phyloP scores from a whole-genome alignment of 352 stramenopile genomes.

The Phytophthora fragariae region DNA sequence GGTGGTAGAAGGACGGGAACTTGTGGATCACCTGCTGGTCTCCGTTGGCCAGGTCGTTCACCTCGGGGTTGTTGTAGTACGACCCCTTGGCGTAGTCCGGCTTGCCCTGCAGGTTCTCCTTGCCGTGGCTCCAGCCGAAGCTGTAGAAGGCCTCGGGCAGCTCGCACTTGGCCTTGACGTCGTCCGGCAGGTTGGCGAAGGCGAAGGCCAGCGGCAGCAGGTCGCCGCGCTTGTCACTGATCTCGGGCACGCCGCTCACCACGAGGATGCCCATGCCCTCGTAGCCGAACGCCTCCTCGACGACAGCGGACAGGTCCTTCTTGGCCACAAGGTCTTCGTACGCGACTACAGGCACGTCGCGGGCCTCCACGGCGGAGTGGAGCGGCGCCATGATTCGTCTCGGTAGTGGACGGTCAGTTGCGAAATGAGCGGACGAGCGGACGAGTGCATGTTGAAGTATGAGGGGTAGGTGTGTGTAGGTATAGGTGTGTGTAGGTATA shows the following conservation, averaged over 20 bases:
- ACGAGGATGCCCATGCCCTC: conserved; percentile 92
- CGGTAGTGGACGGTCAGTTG: conserved; percentile 12
- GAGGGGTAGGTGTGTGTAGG: not conserved
- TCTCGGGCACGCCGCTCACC: conserved; percentile 87
- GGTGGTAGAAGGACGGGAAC: conserved; percentile 93
- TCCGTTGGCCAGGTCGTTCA: conserved; percentile 82
- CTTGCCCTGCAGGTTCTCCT: conserved; percentile 94
- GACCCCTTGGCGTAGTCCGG: conserved; percentile 95
- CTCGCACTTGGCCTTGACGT: conserved; percentile 85
- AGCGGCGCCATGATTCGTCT: conserved; percentile 13
- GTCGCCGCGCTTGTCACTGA: conserved; percentile 70
- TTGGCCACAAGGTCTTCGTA: conserved; percentile 39
- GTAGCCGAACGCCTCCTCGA: conserved; percentile 88
- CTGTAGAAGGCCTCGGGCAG: conserved; percentile 93
- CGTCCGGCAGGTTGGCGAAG: conserved; percentile 81
- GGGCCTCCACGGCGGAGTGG: conserved; percentile 28
- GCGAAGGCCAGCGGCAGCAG: conserved; percentile 90
- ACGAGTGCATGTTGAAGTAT: not conserved
- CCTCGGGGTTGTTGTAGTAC: conserved; percentile 98
- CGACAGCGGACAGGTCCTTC: conserved; percentile 53
- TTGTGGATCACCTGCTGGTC: conserved; percentile 79
- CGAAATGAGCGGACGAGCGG: conserved; percentile 22
- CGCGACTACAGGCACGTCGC: conserved; percentile 59
- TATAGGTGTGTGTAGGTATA: not conserved
- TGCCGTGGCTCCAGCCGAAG: conserved; percentile 96